These are phyloP conservation scores for Acidomyces sp. DNA, from an alignment of 495 filamentous ascomycete species.

Conservation along the genomic window DNA sequence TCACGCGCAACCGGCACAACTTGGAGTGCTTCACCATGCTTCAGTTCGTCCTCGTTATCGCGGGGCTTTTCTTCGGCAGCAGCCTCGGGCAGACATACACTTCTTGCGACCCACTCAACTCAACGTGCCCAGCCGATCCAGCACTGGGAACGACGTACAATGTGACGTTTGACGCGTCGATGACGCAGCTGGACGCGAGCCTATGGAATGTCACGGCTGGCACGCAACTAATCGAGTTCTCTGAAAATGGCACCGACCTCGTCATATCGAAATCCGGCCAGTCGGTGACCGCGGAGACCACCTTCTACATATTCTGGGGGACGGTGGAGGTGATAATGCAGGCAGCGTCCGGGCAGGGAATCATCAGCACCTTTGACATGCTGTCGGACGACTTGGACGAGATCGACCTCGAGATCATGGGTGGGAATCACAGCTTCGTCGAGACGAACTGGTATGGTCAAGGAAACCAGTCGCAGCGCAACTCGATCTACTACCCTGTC, in stretches of 20 bases:
- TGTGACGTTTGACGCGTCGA: slow-evolving; percentile 46
- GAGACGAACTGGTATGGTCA: slow-evolving; percentile 84
- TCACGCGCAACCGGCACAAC: no score
- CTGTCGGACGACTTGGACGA: slow-evolving; percentile 80
- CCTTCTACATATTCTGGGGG: slow-evolving; percentile 70
- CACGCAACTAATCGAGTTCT: slow-evolving; percentile 35
- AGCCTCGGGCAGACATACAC: slow-evolving; percentile 39
- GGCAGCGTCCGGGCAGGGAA: slow-evolving; percentile 58
- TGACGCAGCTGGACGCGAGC: slow-evolving; percentile 28
- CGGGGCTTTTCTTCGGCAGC: slow-evolving; percentile 6
- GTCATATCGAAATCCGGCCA: slow-evolving; percentile 57
- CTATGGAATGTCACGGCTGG: slow-evolving; percentile 50
- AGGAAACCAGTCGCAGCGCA: slow-evolving; percentile 51
- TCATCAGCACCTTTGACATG: slow-evolving; percentile 73
- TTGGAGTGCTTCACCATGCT: no score
- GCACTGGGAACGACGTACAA: slow-evolving; percentile 52
- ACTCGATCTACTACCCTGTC: slow-evolving; percentile 36
- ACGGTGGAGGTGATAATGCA: slow-evolving; percentile 57
- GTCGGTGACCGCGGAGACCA: slow-evolving; percentile 57
- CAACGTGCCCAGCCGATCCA: slow-evolving; percentile 46
- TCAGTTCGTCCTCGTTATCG: no score
- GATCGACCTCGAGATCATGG: slow-evolving; percentile 52
- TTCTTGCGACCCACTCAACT: slow-evolving; percentile 52
- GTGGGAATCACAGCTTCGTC: slow-evolving; percentile 32
- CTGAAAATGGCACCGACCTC: slow-evolving; percentile 49